phyloP scores from a whole-genome alignment of 2,329 filamentous ascomycete genomes.

The Leptographium procerum region DNA sequence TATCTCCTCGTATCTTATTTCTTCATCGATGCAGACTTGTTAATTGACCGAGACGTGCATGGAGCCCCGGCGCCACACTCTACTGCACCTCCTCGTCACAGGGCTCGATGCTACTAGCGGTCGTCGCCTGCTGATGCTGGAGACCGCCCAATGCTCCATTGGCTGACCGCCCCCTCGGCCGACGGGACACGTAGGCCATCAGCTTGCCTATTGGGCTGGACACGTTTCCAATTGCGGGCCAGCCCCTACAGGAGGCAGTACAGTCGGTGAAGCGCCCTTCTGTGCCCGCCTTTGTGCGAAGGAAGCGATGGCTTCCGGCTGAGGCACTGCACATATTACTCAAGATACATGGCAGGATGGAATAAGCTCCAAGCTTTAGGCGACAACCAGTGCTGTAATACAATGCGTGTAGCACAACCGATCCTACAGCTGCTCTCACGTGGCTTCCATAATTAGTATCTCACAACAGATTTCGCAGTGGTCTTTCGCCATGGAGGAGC shows the following conservation, averaged over 20 bases:
- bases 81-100: background rate
- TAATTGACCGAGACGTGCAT: constrained; percentile 1
- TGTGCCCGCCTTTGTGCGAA: background rate
- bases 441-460: too few species aligned
- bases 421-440: too few species aligned
- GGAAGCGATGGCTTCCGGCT: background rate
- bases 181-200: background rate
- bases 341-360: too few species aligned
- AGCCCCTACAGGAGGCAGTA: background rate
- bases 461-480: too few species aligned
- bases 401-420: too few species aligned
- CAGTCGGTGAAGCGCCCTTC: background rate
- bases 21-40: background rate
- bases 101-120: background rate
- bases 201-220: background rate
- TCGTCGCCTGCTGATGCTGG: background rate
- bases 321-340: too few species aligned
- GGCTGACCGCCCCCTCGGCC: background rate
- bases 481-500: too few species aligned
- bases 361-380: too few species aligned
- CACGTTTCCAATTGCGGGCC: background rate
- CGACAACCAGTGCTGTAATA: too few species aligned
- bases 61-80: background rate
- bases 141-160: background rate
- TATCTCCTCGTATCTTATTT: too few species aligned